phyloP scores from a whole-genome alignment of 2,329 filamentous ascomycete genomes.

The Basipetospora chlamydospora region DNA sequence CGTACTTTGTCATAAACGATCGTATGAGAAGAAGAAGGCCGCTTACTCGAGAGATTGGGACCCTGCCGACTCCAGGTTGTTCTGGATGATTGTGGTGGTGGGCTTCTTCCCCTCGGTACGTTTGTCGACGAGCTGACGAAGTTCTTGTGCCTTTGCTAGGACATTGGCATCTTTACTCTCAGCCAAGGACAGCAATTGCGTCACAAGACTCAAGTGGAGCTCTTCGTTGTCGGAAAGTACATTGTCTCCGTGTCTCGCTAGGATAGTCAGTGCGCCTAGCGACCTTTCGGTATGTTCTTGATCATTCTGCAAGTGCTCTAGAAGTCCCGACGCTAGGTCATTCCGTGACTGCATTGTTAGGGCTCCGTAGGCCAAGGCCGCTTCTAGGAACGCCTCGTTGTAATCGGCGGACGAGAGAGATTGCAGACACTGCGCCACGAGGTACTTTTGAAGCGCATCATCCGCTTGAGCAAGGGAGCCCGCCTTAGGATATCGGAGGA shows the following conservation, averaged over 20 bases:
- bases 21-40: background rate
- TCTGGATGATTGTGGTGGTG: slow-evolving; percentile 35
- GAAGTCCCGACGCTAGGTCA: slow-evolving; percentile 20
- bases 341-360: slow-evolving; percentile 21
- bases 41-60: slow-evolving; percentile 36
- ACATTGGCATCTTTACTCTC: slow-evolving; percentile 28
- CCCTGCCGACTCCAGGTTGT: slow-evolving; percentile 35
- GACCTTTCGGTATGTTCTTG: slow-evolving; percentile 15
- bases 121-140: slow-evolving; percentile 24
- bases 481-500: slow-evolving; percentile 31
- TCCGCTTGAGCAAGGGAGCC: slow-evolving; percentile 23
- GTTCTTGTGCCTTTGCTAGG: slow-evolving; percentile 23
- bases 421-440: slow-evolving; percentile 26
- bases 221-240: slow-evolving; percentile 29
- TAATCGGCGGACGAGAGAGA: slow-evolving; percentile 19
- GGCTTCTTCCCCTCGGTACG: slow-evolving; percentile 27
- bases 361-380: slow-evolving; percentile 27
- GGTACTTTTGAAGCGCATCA: slow-evolving; percentile 28
- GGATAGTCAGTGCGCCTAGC: slow-evolving; percentile 31
- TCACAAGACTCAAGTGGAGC: slow-evolving; percentile 33
- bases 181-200: slow-evolving; percentile 36
- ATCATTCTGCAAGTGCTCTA: slow-evolving; percentile 17
- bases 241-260: slow-evolving; percentile 28
- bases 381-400: slow-evolving; percentile 32
- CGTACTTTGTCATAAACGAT: background rate